Evolutionary conservation across 2,329 filamentous ascomycete genomes (phyloP).

Genomic region (Pochonia chlamydosporia): DNA sequence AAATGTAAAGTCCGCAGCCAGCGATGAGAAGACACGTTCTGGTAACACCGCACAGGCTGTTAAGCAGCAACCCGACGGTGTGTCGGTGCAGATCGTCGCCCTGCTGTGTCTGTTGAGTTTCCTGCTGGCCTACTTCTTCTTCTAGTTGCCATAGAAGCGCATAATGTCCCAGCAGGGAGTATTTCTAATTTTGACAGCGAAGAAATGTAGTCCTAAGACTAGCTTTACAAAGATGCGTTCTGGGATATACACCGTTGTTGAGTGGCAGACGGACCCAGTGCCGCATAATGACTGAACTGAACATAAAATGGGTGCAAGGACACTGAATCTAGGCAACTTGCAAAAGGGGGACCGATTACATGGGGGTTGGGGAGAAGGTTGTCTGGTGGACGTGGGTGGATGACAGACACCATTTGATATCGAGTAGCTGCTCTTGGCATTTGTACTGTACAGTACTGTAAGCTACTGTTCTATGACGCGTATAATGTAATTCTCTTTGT

Average conservation of each 20-base stretch:
- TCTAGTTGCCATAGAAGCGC: slow-evolving; percentile 55
- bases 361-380: neutral
- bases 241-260: too few species aligned
- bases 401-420: neutral
- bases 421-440: neutral
- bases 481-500: slow-evolving; percentile 1
- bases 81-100: slow-evolving; percentile 81
- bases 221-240: too few species aligned
- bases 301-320: neutral
- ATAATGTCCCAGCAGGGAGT: too few species aligned
- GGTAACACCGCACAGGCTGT: slow-evolving; percentile 47
- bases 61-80: slow-evolving; percentile 61
- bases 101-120: slow-evolving; percentile 84
- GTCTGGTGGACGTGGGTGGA: too few species aligned
- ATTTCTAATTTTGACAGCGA: too few species aligned
- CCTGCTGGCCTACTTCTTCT: slow-evolving; percentile 92
- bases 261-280: neutral
- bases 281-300: neutral
- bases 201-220: too few species aligned
- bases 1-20: slow-evolving; percentile 52
- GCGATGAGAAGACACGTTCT: slow-evolving; percentile 44
- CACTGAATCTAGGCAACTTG: neutral
- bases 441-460: slow-evolving; percentile 4
- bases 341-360: neutral
- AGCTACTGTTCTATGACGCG: slow-evolving; percentile 4